These are phyloP conservation scores for Mycena indigotica DNA, from an alignment of 768 basidiomycete genomes.

Conservation along the genomic window DNA sequence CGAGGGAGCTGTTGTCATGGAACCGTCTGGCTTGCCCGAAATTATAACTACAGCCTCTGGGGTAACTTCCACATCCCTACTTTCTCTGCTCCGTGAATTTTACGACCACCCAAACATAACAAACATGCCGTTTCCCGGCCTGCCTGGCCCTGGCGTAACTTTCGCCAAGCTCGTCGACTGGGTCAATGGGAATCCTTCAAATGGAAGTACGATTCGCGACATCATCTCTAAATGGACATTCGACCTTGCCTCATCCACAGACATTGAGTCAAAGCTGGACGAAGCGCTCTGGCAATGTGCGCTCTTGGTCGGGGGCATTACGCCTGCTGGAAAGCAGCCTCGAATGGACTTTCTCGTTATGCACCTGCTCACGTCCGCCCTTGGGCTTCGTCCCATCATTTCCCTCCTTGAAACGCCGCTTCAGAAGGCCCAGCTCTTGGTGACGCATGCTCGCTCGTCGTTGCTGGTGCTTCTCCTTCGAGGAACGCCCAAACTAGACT, in stretches of 20 bases:
- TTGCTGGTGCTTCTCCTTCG: conserved; percentile 6
- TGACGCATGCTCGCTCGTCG: conserved; percentile 1
- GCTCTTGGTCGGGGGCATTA: neutral
- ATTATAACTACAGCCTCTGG: neutral
- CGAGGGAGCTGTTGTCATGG: neutral
- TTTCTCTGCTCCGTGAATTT: neutral
- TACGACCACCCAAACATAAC: neutral
- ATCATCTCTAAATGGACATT: conserved; percentile 9
- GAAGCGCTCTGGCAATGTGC: conserved; percentile 6
- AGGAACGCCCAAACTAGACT: conserved; percentile 5
- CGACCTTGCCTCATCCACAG: neutral
- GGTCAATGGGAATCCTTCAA: neutral
- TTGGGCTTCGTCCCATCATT: conserved; percentile 7
- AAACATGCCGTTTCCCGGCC: neutral
- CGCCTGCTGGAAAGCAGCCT: neutral
- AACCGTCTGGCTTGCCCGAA: neutral
- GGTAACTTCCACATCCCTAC: neutral
- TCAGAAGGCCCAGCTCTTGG: conserved; percentile 1
- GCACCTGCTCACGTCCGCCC: conserved; percentile 6
- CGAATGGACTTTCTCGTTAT: conserved; percentile 12
- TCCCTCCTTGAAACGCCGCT: neutral
- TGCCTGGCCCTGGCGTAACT: neutral
- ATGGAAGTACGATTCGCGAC: neutral
- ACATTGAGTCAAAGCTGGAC: neutral
- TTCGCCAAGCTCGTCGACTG: neutral